Percentiles rank a stretch among this genome's conserved stretches.
Evolutionary conservation across 805 yeast genomes (phyloP).

Genomic region (Komagataella phaffii): DNA sequence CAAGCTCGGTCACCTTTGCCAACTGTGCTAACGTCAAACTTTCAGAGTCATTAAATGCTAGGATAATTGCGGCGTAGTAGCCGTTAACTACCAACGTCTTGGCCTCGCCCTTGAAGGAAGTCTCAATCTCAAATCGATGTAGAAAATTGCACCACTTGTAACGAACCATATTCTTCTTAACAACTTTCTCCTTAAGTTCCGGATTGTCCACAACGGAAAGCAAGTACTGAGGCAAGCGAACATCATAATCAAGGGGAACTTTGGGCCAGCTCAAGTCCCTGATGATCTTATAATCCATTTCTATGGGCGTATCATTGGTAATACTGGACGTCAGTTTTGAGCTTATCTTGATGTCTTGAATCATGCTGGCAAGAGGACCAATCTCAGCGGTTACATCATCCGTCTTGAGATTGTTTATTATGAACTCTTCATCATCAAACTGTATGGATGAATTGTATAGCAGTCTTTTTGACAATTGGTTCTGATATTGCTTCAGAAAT

Average conservation of each 20-base stretch:
- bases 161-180: neutral
- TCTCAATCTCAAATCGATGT: neutral
- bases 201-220: neutral
- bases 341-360: neutral
- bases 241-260: neutral
- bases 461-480: neutral
- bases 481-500: neutral
- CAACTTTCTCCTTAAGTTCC: neutral
- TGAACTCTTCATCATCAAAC: neutral
- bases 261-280: neutral
- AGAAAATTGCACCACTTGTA: neutral
- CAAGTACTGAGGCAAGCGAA: neutral
- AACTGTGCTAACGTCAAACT: neutral
- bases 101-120: neutral
- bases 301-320: neutral
- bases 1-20: neutral
- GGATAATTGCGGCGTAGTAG: constrained; percentile 1
- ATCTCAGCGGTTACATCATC: neutral
- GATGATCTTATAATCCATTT: neutral
- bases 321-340: neutral
- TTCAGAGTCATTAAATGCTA: constrained; percentile 1
- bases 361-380: neutral
- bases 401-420: neutral
- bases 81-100: neutral
- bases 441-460: neutral